Evolutionary conservation across 345 rosid genomes (phyloP), one percentile per base, ranked within the genome.

Genomic region (Arabidopsis arenosa): DNA sequence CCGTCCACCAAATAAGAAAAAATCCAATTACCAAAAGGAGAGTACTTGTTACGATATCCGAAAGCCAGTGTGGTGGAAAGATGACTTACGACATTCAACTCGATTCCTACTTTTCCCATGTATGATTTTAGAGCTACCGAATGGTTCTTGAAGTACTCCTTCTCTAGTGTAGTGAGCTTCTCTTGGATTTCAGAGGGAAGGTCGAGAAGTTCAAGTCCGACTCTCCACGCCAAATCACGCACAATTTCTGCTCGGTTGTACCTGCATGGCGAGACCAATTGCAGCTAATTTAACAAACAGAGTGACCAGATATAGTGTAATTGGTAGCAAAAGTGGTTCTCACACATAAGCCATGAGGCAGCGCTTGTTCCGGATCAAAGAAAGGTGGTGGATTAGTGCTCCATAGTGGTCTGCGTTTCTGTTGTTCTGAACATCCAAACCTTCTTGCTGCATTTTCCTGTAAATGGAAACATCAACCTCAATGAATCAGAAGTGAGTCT

Each of bases 321-420:
- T 21, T 28, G 15, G 23, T n/a, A 28, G 57, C 13, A 30, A 45
- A 43, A 56, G 37, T 75, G 41, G 61, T 65, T 37, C 87, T 75
- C 75, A 94, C 97, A 87, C 81, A 62, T 95, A 92, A n/a, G 93
- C 93, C 97, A 89, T 87, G 74, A 95, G 84, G 86, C 97, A 95
- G 61, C 97, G 93, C 66, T 95, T 95, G 83, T 90, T 90, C 15
- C 93, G 93, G 81, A 78, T 80, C 76, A 95, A 78, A 76, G 99
- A 77, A 74, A 95, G 89, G 80, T 95, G 97, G 72, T 95, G 97
- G 51, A 85, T 78, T 7, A 95, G 89, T 47, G 97, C 92, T 40
- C 99, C 97, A 64, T 92, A 89, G 75, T 89, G 93, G 76, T 92
- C 99, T 1, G 84, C 90, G 77, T 90, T 94, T 85, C 90, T 89